Evolutionary conservation across 192 early-diverging fungal genomes (phyloP), one percentile per base, ranked within the genome.

Genomic region (Geranomyces variabilis): DNA sequence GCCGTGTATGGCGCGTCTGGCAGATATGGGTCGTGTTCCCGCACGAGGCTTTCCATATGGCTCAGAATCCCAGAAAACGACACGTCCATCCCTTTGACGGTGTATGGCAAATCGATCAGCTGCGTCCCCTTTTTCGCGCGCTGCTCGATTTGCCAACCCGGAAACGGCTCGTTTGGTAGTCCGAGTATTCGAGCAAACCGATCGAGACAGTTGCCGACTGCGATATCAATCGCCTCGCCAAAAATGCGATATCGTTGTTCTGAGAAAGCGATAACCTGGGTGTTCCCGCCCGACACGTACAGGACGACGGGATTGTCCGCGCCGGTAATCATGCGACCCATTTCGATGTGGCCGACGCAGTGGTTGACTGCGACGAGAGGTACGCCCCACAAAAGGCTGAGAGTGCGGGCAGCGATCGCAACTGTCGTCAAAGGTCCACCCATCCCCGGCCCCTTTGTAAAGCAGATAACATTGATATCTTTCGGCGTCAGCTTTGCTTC

Each of bases 81-180:
- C 33, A 99, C 94, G 71, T 99, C 97, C 97, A 99, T 99, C 34
- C 97, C 97, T 77, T 99, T 99, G 77, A 99, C 97, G 0, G 90
- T 88, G 72, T 99, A 99, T 6, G 97, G 97, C 44, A 99, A 81
- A 73, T 94, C 93, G 45, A 96, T 80, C 69, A 89, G 91, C 48
- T 90, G 91, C 30, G 80, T 88, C 6, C 97, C 97, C 57, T 93
- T 85, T 74, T 96, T 98, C 0, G 97, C 97, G 28, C 80, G 78
- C 78, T 98, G 96, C 77, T 99, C 97, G 74, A 99, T 96, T 63
- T 98, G 98, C 78, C 97, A 97, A 21, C 97, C 97, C 0, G 97
- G 97, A 43, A 84, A 90, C n/a, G 97, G 97, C 49, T 97, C 95
- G 63, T 99, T 99, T 6, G 97, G 89, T 28, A 98, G 79, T 64